Base-by-base conservation (phyloP, 176 grass and related monocot genomes). In the Oryza longistaminata region DNA sequence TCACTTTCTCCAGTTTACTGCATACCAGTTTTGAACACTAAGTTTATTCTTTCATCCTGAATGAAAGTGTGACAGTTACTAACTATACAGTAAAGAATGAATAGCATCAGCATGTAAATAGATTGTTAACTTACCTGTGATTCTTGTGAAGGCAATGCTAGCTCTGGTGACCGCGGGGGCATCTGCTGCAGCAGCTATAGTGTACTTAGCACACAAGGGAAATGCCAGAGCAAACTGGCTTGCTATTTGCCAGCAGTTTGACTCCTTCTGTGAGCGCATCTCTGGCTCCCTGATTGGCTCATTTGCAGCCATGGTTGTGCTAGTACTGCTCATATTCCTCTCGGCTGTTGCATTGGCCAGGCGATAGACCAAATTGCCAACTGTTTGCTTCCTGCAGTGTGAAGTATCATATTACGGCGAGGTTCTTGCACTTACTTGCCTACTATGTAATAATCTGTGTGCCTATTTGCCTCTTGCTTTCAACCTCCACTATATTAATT, bases 221-320 rank as follows among this genome's bases (percentile, higher is more conserved):
- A 93, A 91, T 79, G 91, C 21, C 37, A 89, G 83, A 72, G 91
- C 93, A 75, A 96, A 96, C 31, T 96, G 93, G 93, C 81, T 91
- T 71, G 88, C 91, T 67, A 91, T 96, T 68, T 96, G 94, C 81
- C 94, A 96, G 66, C 91, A 93, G n/a, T 91, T 96, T 16, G 88
- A 96, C 89, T 89, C 83, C 12, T 96, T 96, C 53, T 96, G 91
- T 17, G 83, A 91, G 88, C 93, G 72, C 7, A 93, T 78, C 17
- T 93, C 88, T 34, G 94, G 91, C 68, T 96, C 91, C 64, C 85
- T 95, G 34, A 90, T 92, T 40, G 93, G 93, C 42, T 95, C 93
- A 0, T 96, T 96, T 5, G 88, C 44, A 64, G 81, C 94, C n/a
- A 87, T 90, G 84, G 62, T 93, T 62, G 19, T 93, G 26, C 85